These are phyloP conservation scores for Suillus paluster DNA, from an alignment of 768 basidiomycete genomes.

Conservation along the genomic window DNA sequence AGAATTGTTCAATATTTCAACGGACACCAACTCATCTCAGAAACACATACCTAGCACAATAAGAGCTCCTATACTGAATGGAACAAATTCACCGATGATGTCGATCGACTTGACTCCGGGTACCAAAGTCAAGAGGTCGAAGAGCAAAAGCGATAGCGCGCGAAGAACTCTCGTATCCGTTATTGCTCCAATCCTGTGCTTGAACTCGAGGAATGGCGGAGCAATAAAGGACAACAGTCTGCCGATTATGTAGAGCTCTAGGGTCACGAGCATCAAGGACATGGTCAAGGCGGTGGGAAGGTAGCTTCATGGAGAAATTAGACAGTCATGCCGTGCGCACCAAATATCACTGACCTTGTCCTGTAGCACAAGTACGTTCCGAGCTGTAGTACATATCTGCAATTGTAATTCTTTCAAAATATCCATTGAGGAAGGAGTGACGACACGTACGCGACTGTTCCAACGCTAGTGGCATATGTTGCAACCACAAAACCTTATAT, in stretches of 20 bases:
- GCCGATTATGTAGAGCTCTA: slow-evolving; percentile 44
- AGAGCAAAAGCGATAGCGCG: slow-evolving; percentile 44
- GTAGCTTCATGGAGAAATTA: slow-evolving; percentile 34
- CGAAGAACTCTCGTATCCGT: slow-evolving; percentile 37
- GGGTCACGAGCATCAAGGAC: slow-evolving; percentile 37
- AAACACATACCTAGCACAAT: slow-evolving; percentile 44
- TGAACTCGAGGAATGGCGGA: slow-evolving; percentile 20
- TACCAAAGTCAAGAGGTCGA: slow-evolving; percentile 47
- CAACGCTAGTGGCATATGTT: slow-evolving; percentile 43
- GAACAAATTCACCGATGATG: slow-evolving; percentile 44
- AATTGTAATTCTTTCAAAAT: neutral
- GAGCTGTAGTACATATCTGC: slow-evolving; percentile 26
- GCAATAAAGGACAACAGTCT: slow-evolving; percentile 37
- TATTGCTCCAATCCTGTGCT: slow-evolving; percentile 23
- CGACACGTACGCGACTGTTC: slow-evolving; percentile 35
- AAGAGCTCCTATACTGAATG: slow-evolving; percentile 45
- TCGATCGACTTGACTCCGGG: slow-evolving; percentile 40
- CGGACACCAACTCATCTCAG: neutral
- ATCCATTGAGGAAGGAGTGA: neutral
- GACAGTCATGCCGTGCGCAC: neutral
- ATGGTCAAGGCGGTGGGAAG: slow-evolving; percentile 42
- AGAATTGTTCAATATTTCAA: neutral
- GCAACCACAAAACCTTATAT: slow-evolving; percentile 43
- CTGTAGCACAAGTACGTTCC: slow-evolving; percentile 36
- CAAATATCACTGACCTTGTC: slow-evolving; percentile 1